phyloP scores from a whole-genome alignment of 1,139 yeast species.

The Hemisphaericaspora subhashii region DNA sequence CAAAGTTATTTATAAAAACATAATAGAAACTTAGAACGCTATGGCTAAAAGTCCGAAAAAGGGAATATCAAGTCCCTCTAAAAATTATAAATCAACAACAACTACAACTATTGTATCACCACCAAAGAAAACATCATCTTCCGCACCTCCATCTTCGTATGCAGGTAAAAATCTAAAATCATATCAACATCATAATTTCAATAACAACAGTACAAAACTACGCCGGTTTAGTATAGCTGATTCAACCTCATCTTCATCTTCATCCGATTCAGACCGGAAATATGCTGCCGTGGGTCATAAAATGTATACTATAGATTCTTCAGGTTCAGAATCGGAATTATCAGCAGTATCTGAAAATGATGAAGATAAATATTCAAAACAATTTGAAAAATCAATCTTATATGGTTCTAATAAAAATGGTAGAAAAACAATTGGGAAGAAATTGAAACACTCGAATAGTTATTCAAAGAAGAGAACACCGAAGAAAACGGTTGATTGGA shows the following conservation, averaged over 20 bases:
- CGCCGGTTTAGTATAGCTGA: slow-evolving; percentile 48
- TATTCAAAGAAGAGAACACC: slow-evolving; percentile 25
- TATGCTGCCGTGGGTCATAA: slow-evolving; percentile 3
- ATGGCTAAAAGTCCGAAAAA: slow-evolving; percentile 33
- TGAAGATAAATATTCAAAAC: slow-evolving; percentile 17
- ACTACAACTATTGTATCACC: slow-evolving; percentile 4
- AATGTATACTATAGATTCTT: slow-evolving; percentile 13
- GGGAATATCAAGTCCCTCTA: slow-evolving; percentile 3
- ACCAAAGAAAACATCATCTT: slow-evolving; percentile 1
- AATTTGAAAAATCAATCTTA: not conserved
- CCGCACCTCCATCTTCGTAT: slow-evolving; percentile 8
- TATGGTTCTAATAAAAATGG: slow-evolving; percentile 5
- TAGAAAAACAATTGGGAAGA: slow-evolving; percentile 10
- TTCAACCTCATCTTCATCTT: slow-evolving; percentile 34
- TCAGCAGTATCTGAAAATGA: slow-evolving; percentile 44
- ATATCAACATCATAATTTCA: slow-evolving; percentile 18
- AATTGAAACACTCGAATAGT: slow-evolving; percentile 3
- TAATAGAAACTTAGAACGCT: not conserved
- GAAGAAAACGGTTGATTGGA: slow-evolving; percentile 27
- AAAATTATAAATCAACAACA: slow-evolving; percentile 16
- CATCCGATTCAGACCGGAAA: slow-evolving; percentile 23
- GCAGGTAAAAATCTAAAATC: slow-evolving; percentile 40
- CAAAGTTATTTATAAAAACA: not conserved
- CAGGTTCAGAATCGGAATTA: slow-evolving; percentile 29
- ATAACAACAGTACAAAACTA: slow-evolving; percentile 14